phyloP scores from a whole-genome alignment of 2,329 filamentous ascomycete species.

The Malbranchea zuffiana region DNA sequence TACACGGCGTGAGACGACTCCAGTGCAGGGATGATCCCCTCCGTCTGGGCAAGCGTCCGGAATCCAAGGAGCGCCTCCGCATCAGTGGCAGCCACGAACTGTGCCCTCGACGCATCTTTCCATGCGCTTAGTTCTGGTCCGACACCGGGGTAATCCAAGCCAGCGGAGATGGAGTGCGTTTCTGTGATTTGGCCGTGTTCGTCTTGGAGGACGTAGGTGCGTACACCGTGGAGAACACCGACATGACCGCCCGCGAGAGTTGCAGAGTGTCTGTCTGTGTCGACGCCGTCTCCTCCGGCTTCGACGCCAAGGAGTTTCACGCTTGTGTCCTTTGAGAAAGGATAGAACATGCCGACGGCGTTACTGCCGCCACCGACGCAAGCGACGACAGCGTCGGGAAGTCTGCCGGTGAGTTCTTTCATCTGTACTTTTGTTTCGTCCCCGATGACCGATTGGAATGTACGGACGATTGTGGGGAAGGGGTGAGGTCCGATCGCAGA shows the following conservation, averaged over 20 bases:
- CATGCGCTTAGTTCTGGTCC: slow-evolving; percentile 83
- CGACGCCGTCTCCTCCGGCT: slow-evolving; percentile 83
- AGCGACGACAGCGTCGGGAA: slow-evolving; percentile 91
- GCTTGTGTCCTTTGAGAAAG: slow-evolving; percentile 71
- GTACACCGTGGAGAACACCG: slow-evolving; percentile 89
- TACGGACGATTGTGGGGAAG: slow-evolving; percentile 93
- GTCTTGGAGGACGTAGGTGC: slow-evolving; percentile 91
- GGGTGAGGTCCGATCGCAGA: slow-evolving; percentile 96
- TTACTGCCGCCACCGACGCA: slow-evolving; percentile 95
- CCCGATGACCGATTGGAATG: slow-evolving; percentile 95
- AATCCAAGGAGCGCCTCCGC: slow-evolving; percentile 83
- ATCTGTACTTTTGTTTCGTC: slow-evolving; percentile 91
- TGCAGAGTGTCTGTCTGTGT: slow-evolving; percentile 75
- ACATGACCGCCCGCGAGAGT: slow-evolving; percentile 78
- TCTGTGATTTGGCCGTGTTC: slow-evolving; percentile 85
- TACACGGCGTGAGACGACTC: slow-evolving; percentile 90
- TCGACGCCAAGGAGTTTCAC: slow-evolving; percentile 91
- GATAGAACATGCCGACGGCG: slow-evolving; percentile 96
- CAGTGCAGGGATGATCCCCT: slow-evolving; percentile 93
- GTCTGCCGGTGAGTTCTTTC: slow-evolving; percentile 68
- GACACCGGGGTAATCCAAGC: slow-evolving; percentile 93
- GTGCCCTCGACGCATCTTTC: slow-evolving; percentile 82
- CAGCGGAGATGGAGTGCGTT: slow-evolving; percentile 92
- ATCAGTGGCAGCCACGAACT: slow-evolving; percentile 85
- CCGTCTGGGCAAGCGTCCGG: slow-evolving; percentile 69